Conservation (phyloP, 352 stramenopile genomes). For the Blastocystis sp. region DNA sequence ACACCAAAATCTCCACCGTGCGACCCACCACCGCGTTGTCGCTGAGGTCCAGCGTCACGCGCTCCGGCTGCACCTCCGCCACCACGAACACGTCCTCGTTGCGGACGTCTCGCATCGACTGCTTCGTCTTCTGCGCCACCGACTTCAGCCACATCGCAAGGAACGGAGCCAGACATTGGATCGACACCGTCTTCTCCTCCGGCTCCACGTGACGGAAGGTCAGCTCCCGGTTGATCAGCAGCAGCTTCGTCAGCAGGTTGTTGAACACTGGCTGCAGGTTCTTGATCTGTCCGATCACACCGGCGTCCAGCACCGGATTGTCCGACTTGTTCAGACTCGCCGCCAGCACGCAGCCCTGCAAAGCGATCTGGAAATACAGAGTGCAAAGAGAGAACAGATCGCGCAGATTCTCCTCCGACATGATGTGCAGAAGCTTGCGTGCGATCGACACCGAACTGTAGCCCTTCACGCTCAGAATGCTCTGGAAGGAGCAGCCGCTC, state of each 20-base stretch:
- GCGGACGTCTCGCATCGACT: neutral
- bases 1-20: neutral
- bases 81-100: neutral
- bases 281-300: neutral
- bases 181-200: neutral
- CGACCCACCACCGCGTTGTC: conserved; percentile 25
- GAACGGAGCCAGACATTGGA: neutral
- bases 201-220: neutral
- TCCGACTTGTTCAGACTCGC: conserved; percentile 6
- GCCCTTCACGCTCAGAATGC: neutral
- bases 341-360: neutral
- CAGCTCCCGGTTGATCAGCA: neutral
- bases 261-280: neutral
- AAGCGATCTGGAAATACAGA: neutral
- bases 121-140: neutral
- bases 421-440: neutral
- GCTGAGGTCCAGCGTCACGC: conserved; percentile 1
- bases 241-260: neutral
- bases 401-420: neutral
- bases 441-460: neutral
- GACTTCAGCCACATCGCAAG: neutral
- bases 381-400: neutral
- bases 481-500: neutral
- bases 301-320: neutral
- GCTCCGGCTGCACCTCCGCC: neutral